Conservation (phyloP, 2,329 filamentous ascomycete species). For the Talaromyces islandicus region DNA sequence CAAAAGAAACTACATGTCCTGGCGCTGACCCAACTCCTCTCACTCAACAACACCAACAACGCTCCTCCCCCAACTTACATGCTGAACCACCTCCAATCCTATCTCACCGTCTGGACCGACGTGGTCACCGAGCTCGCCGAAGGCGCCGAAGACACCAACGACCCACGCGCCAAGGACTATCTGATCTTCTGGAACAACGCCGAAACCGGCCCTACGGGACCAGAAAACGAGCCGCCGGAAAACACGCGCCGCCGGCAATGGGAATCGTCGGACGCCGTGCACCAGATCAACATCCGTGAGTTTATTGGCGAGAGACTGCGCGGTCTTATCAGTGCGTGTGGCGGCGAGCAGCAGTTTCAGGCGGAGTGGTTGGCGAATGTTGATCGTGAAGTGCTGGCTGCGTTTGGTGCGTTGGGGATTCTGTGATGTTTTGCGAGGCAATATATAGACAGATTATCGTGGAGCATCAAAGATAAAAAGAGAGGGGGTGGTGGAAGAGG, state of each 20-base stretch:
- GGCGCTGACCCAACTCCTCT: constrained; percentile 40
- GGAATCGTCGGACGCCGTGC: constrained; percentile 35
- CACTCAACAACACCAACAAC: constrained; percentile 27
- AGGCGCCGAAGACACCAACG: constrained; percentile 33
- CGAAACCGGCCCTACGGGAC: constrained; percentile 14
- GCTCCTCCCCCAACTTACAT: constrained; percentile 37
- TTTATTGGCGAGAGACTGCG: constrained; percentile 38
- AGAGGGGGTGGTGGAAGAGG: background rate
- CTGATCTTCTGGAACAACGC: constrained; percentile 12
- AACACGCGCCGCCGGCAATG: constrained; percentile 34
- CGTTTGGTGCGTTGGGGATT: constrained; percentile 33
- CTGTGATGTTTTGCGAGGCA: constrained; percentile 15
- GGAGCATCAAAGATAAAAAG: background rate
- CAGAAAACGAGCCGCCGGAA: constrained; percentile 33
- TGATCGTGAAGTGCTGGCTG: constrained; percentile 35
- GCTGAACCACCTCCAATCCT: constrained; percentile 39
- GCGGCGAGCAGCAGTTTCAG: constrained; percentile 37
- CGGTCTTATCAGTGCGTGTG: constrained; percentile 32
- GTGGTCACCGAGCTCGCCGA: constrained; percentile 40
- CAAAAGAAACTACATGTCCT: constrained; percentile 44
- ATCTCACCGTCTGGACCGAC: constrained; percentile 43
- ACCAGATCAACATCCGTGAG: constrained; percentile 39
- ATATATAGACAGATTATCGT: background rate
- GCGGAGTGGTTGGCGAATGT: constrained; percentile 40
- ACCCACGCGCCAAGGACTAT: constrained; percentile 8